Conservation (phyloP, 2,329 filamentous ascomycete genomes). For the Rhinocladiella similis region DNA sequence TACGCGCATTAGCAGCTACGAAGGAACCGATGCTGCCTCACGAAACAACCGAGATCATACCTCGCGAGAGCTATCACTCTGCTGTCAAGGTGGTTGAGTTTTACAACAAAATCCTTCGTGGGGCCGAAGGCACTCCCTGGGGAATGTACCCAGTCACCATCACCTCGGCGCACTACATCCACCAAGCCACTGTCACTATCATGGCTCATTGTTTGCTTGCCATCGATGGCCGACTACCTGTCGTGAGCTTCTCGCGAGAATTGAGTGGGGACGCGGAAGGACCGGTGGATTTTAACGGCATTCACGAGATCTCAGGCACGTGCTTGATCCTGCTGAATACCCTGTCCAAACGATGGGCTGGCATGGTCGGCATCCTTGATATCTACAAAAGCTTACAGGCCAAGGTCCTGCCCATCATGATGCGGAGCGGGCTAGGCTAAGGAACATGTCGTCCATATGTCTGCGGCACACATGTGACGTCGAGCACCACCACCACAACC, state of each 20-base stretch:
- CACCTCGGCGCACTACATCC: slow-evolving; percentile 36
- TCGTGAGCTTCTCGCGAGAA: slow-evolving; percentile 28
- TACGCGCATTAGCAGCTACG: slow-evolving; percentile 26
- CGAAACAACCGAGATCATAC: slow-evolving; percentile 24
- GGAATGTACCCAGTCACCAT: slow-evolving; percentile 36
- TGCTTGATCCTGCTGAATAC: slow-evolving; percentile 30
- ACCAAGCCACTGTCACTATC: slow-evolving; percentile 34
- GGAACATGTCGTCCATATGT: neutral
- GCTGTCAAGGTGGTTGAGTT: slow-evolving; percentile 33
- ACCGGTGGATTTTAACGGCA: slow-evolving; percentile 29
- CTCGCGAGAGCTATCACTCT: slow-evolving; percentile 34
- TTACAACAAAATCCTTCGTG: slow-evolving; percentile 34
- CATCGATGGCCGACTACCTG: slow-evolving; percentile 30
- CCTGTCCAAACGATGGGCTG: slow-evolving; percentile 29
- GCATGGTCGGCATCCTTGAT: slow-evolving; percentile 31
- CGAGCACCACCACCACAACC: too few relatives aligned
- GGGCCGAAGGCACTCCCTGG: slow-evolving; percentile 31
- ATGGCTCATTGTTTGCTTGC: slow-evolving; percentile 34
- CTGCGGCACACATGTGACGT: too few relatives aligned
- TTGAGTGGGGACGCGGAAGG: slow-evolving; percentile 24
- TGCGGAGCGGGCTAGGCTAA: slow-evolving; percentile 23
- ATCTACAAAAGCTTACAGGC: slow-evolving; percentile 32
- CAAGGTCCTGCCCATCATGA: slow-evolving; percentile 29
- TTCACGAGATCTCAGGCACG: slow-evolving; percentile 30
- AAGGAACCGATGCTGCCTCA: slow-evolving; percentile 24